Base-by-base conservation (phyloP, 208 protist genomes). In the Phytomonas serpens region DNA sequence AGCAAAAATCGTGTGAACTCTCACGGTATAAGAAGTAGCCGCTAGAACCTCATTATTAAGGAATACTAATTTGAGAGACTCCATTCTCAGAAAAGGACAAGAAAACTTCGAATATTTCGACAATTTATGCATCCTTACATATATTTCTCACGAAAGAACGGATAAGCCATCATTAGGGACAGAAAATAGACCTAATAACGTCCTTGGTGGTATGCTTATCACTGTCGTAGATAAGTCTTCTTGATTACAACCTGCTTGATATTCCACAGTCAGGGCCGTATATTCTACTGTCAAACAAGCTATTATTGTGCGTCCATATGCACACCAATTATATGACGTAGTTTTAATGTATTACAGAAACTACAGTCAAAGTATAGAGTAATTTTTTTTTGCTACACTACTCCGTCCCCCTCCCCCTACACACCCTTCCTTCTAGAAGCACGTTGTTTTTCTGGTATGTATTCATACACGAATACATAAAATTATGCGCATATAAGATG, bases 311-410 rank as follows among this genome's bases (percentile, higher is more conserved):
- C 1, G 1, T 19, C 47, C 19, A 27, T 19, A 57, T 57, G 47
- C 47, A 27, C 47, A 57, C 47, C 23, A 57, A 57, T 57, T 27
- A 57, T 57, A 27, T 57, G 47, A 57, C 47, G 47, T 57, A 57
- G 47, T 27, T 64, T 51, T 32, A 4, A 2, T 64, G 23, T 23
- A 65, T 32, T 16, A 16, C 34, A 47, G 16, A 40, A 31, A 4
- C 33, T 68, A 19, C 47, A 57, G 47, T 57, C 47, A 57, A 57
- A 27, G 19, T 23, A 57, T 57, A 57, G 47, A 57, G 47, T 57
- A 57, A 57, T 23, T 57, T 57, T 57, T 57, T 57, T 57, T 16
- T 57, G 42, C 23, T 57, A 57, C 19, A 57, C 47, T 57, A 27
- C 47, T 19, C 19, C 47, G 19, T 11, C 40, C 40, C 40, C 9